These are phyloP conservation scores for Liriodendron chinense DNA, from an alignment of 164 flowering plant genomes.

Conservation along the genomic window DNA sequence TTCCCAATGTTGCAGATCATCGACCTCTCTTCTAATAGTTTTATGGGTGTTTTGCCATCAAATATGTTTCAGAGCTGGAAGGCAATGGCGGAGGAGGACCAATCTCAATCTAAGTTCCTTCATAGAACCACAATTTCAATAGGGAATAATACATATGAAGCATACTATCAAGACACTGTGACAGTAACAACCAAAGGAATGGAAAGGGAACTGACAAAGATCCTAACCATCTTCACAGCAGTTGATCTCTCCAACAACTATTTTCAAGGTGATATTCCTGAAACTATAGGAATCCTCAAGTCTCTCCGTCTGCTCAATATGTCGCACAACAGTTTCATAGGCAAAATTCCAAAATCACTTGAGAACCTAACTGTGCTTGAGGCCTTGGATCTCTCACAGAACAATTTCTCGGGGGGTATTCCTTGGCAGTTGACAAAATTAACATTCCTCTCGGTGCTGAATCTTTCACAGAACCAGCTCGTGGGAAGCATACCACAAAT, in stretches of 20 bases:
- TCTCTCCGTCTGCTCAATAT: conserved; percentile 7
- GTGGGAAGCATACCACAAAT: conserved; percentile 16
- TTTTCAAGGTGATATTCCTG: too few species aligned
- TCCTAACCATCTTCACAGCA: too few species aligned
- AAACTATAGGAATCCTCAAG: background rate
- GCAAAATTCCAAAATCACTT: conserved; percentile 8
- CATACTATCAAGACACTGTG: too few species aligned
- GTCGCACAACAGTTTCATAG: conserved; percentile 7
- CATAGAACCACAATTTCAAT: too few species aligned
- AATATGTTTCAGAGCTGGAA: conserved; percentile 29
- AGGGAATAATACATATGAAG: too few species aligned
- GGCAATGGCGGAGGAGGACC: conserved; percentile 12
- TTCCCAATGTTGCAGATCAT: conserved; percentile 49
- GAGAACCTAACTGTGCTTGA: conserved; percentile 4
- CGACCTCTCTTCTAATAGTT: conserved; percentile 46
- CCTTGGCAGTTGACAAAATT: conserved; percentile 11
- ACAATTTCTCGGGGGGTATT: conserved; percentile 13
- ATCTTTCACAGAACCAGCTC: conserved; percentile 14
- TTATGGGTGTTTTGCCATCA: conserved; percentile 31
- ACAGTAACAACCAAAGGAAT: too few species aligned
- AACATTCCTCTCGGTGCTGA: conserved; percentile 14
- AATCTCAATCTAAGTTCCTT: background rate
- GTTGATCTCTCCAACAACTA: too few species aligned
- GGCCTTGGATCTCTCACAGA: conserved; percentile 17
- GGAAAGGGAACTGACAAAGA: too few species aligned